Conservation (phyloP, 75 land plant species). For the Pseudotsuga menziesii region DNA sequence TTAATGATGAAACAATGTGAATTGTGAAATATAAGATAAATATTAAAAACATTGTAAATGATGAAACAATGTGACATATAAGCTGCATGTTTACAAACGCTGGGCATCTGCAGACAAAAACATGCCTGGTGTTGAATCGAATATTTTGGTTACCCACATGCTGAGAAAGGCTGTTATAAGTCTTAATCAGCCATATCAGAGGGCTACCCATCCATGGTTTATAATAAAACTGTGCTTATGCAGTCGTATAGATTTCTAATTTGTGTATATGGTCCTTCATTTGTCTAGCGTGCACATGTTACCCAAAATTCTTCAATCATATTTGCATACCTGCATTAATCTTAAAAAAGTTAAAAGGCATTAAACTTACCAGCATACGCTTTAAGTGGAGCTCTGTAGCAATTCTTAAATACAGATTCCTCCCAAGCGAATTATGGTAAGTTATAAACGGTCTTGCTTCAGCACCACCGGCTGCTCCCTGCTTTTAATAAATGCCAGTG, state of each 20-base stretch:
- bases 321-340: too few relatives aligned
- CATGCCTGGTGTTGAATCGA: not conserved
- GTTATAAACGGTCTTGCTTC: conserved; percentile 97
- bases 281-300: not conserved
- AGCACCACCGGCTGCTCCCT: conserved; percentile 98
- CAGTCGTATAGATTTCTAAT: not conserved
- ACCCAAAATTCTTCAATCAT: not conserved
- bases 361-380: conserved; percentile 72
- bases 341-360: not conserved
- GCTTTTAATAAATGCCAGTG: conserved; percentile 8
- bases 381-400: conserved; percentile 96
- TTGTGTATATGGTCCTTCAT: not conserved
- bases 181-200: not conserved
- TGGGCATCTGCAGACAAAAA: not conserved
- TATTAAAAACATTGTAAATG: too few relatives aligned
- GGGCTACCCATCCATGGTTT: not conserved
- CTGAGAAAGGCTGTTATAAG: not conserved
- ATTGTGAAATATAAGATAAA: too few relatives aligned
- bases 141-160: not conserved
- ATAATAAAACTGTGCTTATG: not conserved
- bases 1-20: too few relatives aligned
- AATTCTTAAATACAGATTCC: conserved; percentile 80
- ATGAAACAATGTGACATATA: not conserved
- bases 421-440: conserved; percentile 83
- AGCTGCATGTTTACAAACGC: not conserved